Evolutionary conservation across 768 basidiomycete genomes (phyloP), one percentile per base, ranked within the genome.

Genomic region (Lyophyllum semitale): DNA sequence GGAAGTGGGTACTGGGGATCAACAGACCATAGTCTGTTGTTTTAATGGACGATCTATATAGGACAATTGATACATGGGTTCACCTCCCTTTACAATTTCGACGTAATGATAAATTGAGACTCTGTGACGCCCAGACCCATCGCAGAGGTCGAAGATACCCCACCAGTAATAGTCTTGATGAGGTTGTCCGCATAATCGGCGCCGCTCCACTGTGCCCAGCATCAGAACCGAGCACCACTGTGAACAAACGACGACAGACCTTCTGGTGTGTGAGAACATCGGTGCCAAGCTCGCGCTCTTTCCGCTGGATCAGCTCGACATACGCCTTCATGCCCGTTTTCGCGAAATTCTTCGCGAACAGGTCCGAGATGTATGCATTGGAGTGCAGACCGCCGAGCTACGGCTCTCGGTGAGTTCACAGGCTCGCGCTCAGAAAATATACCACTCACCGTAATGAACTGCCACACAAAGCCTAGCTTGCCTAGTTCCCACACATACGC

Each of bases 321-420:
- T 98, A 99, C 1, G 97, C 97, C 72, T 98, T 95, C 97, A 99
- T 99, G 38, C 96, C 97, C 59, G 96, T 95, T 72, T 87, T 88
- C 33, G 93, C 89, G 68, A 85, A 98, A 49, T 89, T 82, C 62
- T 84, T 72, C 3, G 97, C 96, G 71, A 99, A 98, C 22, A 89
- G 73, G 69, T 98, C 95, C 62, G 88, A 93, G 68, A 98, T 98
- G 72, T 94, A 96, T 27, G 89, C 97, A 72, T 97, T 99, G 57
- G 95, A 96, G 70, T 99, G 97, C 40, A 99, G 80, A 54, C 97
- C 97, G 41, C 85, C 97, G 57, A 99, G 91, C 95, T 97, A 57
- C 45, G 32, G 18, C 41, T 49, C 33, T 58, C 33, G 57, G 53
- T 59, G 32, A 54, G 53, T 8, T 46, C 41, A n/a, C 27, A 35